These are phyloP conservation scores for Nidula microcarpa DNA, from an alignment of 768 basidiomycete genomes.

Conservation along the genomic window DNA sequence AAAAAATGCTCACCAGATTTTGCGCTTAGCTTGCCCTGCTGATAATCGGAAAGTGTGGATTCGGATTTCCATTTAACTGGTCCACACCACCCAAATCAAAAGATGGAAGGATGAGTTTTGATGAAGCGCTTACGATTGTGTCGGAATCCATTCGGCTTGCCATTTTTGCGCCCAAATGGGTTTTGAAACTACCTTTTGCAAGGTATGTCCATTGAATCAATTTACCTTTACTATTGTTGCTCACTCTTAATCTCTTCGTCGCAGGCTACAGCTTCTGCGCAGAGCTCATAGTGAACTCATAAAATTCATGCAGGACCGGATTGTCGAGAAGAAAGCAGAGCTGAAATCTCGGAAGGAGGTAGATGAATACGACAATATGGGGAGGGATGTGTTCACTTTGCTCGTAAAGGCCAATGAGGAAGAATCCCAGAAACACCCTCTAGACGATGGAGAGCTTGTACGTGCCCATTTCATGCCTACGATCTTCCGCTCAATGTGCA, in stretches of 20 bases:
- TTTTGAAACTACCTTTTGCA: not conserved
- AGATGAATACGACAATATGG: not conserved
- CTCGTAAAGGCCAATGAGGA: not conserved
- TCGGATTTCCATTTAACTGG: constrained; percentile 8
- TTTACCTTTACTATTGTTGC: not conserved
- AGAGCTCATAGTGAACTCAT: not conserved
- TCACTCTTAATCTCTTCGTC: not conserved
- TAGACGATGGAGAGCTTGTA: not conserved
- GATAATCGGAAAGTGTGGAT: constrained; percentile 5
- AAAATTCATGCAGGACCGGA: not conserved
- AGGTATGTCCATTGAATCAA: not conserved
- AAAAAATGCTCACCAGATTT: constrained; percentile 6
- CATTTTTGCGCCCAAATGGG: not conserved
- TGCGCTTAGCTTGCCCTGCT: constrained; percentile 3
- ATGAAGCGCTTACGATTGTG: constrained; percentile 5
- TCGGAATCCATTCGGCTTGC: not conserved
- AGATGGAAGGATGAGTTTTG: constrained; percentile 3
- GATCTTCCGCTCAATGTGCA: not conserved
- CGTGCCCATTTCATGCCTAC: not conserved
- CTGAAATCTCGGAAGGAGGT: not conserved
- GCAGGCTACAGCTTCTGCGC: not conserved
- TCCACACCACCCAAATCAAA: not conserved
- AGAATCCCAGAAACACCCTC: not conserved
- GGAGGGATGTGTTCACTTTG: not conserved
- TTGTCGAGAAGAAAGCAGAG: not conserved